Base-by-base conservation (phyloP, 345 rosid genomes). In the Salix koriyanagi region DNA sequence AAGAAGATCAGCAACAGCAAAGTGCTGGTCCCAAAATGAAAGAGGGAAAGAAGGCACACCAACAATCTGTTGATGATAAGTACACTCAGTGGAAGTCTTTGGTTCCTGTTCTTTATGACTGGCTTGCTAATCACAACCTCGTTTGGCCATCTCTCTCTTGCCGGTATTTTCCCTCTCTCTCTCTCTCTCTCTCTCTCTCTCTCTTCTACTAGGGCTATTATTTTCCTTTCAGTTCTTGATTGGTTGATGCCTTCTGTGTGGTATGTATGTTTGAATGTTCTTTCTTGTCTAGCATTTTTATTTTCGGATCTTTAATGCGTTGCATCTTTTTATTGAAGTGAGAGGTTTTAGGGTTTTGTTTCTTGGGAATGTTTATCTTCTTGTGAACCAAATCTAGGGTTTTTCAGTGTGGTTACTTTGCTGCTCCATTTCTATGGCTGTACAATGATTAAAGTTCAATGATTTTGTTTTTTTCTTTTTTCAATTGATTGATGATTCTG, bases 91-190 rank as follows among this genome's bases (percentile, higher is more conserved):
- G 99, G 99, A 95, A 93, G 88, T 87, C 91, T 73, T 88, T 93
- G 15, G 98, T 95, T 21, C 99, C 99, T 28, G 92, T 95, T 78
- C 97, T 95, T 67, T 95, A 95, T 75, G 99, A 95, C 86, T 96
- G 99, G 99, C 90, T 96, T 71, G 97, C 99, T 15, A 96, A 96
- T 74, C 98, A 96, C 79, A 96, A 96, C 82, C 99, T 96, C 78
- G 98, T 96, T 70, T 96, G 99, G 99, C 99, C 99, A 26, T 94
- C 98, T 37, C 99, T 96, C 85, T 96, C 99, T 71, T 96, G 99
- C 98, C 88, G 99, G 97, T 93, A 74, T 37, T 1, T 19, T 15
- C 23, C 11, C n/a, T n/a, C n/a, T n/a, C n/a, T n/a, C n/a, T n/a
- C n/a, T n/a, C n/a, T n/a, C n/a, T 46, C 37, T 34, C 34, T 32